phyloP scores from a whole-genome alignment of 2,329 filamentous ascomycete species.

The Fusarium zealandicum region DNA sequence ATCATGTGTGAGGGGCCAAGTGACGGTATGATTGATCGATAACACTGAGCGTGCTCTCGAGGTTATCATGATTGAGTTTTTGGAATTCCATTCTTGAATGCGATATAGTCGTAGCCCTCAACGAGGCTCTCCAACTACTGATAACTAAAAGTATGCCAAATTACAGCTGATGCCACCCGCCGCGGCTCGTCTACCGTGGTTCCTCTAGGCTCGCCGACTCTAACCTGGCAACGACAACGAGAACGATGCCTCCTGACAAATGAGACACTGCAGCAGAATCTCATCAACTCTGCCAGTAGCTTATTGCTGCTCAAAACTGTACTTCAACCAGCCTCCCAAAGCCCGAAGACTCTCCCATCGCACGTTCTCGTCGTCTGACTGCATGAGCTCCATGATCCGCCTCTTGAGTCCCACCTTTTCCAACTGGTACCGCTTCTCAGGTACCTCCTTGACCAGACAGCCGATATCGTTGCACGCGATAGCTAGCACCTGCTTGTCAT shows the following conservation, averaged over 20 bases:
- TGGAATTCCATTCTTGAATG: conserved; percentile 27
- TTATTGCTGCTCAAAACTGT: conserved; percentile 61
- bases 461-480: conserved; percentile 94
- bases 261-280: conserved; percentile 29
- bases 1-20: too few species aligned
- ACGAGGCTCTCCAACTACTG: conserved; percentile 28
- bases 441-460: conserved; percentile 86
- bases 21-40: not conserved
- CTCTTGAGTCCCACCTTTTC: conserved; percentile 87
- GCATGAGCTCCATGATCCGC: conserved; percentile 93
- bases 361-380: conserved; percentile 84
- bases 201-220: conserved; percentile 31
- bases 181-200: conserved; percentile 38
- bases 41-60: not conserved
- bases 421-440: conserved; percentile 79
- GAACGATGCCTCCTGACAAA: conserved; percentile 36
- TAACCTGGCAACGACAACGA: conserved; percentile 25
- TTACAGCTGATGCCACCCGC: conserved; percentile 41
- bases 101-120: conserved; percentile 23
- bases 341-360: conserved; percentile 92
- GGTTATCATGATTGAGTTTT: not conserved
- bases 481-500: conserved; percentile 86
- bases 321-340: conserved; percentile 72
- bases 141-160: conserved; percentile 43
- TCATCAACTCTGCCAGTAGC: conserved; percentile 15